phyloP scores from a whole-genome alignment of 1,284 basidiomycete species.

The Cystobasidium sp. region DNA sequence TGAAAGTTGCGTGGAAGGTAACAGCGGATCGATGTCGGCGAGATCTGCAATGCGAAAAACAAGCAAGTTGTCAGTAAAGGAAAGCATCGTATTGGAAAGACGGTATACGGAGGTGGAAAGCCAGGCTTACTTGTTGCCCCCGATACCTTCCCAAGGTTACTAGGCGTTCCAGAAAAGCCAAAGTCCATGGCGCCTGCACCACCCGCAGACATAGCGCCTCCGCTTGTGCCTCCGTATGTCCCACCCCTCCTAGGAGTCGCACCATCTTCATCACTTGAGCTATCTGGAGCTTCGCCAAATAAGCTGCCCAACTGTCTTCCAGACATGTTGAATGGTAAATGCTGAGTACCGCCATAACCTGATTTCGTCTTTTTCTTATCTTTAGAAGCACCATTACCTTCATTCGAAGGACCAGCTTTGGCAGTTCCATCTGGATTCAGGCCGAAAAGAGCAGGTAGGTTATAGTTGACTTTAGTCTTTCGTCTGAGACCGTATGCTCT shows the following conservation, averaged over 20 bases:
- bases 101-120: slow-evolving; percentile 4
- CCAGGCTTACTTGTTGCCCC: slow-evolving; percentile 65
- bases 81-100: neutral
- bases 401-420: slow-evolving; percentile 19
- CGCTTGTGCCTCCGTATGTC: slow-evolving; percentile 51
- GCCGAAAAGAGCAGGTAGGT: slow-evolving; percentile 54
- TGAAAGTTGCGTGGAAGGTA: slow-evolving; percentile 89
- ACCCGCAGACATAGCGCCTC: slow-evolving; percentile 52
- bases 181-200: slow-evolving; percentile 50
- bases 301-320: slow-evolving; percentile 54
- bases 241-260: slow-evolving; percentile 49
- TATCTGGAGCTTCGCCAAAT: slow-evolving; percentile 50
- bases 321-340: slow-evolving; percentile 45
- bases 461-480: slow-evolving; percentile 55
- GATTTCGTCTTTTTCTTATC: slow-evolving; percentile 40
- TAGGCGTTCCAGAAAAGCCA: slow-evolving; percentile 49
- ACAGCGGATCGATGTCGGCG: slow-evolving; percentile 96
- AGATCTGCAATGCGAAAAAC: slow-evolving; percentile 62
- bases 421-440: slow-evolving; percentile 34
- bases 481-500: slow-evolving; percentile 40
- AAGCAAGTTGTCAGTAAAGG: neutral
- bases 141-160: slow-evolving; percentile 78
- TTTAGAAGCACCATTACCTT: slow-evolving; percentile 1
- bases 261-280: slow-evolving; percentile 51
- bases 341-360: slow-evolving; percentile 37